These are phyloP conservation scores for Astragalus glycyphyllos DNA, from an alignment of 306 rosid species.

Conservation along the genomic window DNA sequence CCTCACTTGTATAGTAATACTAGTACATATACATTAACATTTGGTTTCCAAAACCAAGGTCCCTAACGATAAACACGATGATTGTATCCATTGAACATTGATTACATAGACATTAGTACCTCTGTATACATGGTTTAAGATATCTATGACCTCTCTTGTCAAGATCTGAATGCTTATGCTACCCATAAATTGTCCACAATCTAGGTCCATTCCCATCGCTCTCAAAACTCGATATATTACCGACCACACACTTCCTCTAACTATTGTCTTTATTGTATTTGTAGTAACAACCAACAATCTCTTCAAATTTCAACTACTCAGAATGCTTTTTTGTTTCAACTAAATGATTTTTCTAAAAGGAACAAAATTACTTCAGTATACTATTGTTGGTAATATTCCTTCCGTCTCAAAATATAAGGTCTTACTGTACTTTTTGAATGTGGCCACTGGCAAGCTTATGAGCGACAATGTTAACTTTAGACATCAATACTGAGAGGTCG, in stretches of 20 bases:
- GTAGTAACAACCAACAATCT: constrained; percentile 6
- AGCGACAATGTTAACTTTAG: no score
- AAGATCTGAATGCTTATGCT: constrained; percentile 26
- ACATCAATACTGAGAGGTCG: no score
- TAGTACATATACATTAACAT: constrained; percentile 27
- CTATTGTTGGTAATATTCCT: no score
- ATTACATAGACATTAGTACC: constrained; percentile 29
- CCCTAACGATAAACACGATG: constrained; percentile 57
- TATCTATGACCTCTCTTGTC: constrained; percentile 49
- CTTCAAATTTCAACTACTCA: constrained; percentile 18
- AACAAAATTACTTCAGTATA: no score
- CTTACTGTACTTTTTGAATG: no score
- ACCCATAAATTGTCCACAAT: constrained; percentile 41
- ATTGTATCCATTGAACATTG: constrained; percentile 63
- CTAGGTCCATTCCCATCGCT: constrained; percentile 46
- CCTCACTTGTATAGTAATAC: constrained; percentile 44
- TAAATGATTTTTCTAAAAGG: no score
- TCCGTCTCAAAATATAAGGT: no score
- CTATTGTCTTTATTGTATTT: constrained; percentile 23
- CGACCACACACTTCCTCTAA: constrained; percentile 42
- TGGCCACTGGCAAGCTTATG: no score
- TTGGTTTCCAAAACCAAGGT: constrained; percentile 45
- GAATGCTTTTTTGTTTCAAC: no score
- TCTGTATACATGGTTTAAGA: constrained; percentile 37
- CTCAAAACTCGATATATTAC: constrained; percentile 29